Evolutionary conservation across 768 basidiomycete genomes (phyloP).

Genomic region (Suillus ampliporus): DNA sequence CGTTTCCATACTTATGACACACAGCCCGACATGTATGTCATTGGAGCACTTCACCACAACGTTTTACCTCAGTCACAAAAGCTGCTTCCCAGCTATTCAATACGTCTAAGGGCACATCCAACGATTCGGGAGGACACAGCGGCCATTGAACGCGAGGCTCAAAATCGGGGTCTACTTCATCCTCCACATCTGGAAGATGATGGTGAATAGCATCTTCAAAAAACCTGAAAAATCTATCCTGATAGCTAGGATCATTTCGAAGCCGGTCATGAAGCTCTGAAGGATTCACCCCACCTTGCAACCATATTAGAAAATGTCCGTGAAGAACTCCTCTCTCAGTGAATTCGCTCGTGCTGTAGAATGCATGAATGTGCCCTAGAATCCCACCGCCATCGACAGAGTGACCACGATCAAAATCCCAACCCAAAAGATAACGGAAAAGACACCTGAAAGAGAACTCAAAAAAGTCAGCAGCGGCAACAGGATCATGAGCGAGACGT

Average conservation of each 20-base stretch:
- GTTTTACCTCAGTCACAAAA: slow-evolving; percentile 23
- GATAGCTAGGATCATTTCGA: neutral
- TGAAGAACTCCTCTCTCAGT: slow-evolving; percentile 35
- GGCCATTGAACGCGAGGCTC: slow-evolving; percentile 33
- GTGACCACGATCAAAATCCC: slow-evolving; percentile 26
- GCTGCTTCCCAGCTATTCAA: neutral
- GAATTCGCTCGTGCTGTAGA: slow-evolving; percentile 33
- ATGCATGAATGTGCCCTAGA: slow-evolving; percentile 35
- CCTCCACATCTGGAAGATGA: slow-evolving; percentile 34
- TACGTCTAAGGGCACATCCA: no score
- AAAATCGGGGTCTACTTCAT: slow-evolving; percentile 15
- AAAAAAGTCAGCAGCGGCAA: slow-evolving; percentile 43
- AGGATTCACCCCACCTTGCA: slow-evolving; percentile 38
- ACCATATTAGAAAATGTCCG: slow-evolving; percentile 41
- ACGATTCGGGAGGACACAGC: neutral
- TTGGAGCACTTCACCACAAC: slow-evolving; percentile 28
- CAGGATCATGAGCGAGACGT: slow-evolving; percentile 37
- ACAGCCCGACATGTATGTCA: slow-evolving; percentile 23
- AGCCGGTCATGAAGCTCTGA: slow-evolving; percentile 32
- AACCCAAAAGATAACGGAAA: slow-evolving; percentile 34
- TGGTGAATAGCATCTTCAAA: slow-evolving; percentile 40
- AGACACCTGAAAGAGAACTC: slow-evolving; percentile 28
- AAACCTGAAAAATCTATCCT: slow-evolving; percentile 32
- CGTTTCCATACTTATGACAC: slow-evolving; percentile 39
- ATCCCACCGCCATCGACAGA: slow-evolving; percentile 28